Percentiles rank a stretch among this genome's conserved stretches.
Evolutionary conservation across 176 grass and related monocot species (phyloP).

Genomic region (Phoenix dactylifera): DNA sequence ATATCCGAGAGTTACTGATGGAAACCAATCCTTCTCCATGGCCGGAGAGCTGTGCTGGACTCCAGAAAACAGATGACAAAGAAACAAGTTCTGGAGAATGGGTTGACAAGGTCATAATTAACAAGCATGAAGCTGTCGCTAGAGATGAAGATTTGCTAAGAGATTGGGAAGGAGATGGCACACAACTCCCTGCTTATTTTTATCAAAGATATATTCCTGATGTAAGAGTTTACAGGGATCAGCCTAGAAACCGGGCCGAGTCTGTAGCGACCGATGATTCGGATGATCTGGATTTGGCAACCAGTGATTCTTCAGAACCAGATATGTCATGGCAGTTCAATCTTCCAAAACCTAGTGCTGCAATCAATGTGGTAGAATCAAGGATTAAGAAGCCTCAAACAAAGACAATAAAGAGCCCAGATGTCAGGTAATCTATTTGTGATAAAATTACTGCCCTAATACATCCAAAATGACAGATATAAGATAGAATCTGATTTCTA

Average conservation of each 20-base stretch:
- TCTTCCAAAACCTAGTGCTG: conserved; percentile 29
- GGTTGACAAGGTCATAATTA: conserved; percentile 29
- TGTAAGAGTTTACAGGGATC: conserved; percentile 14
- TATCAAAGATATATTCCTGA: conserved; percentile 51
- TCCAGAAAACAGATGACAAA: conserved; percentile 21
- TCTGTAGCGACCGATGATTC: conserved; percentile 36
- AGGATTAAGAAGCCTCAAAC: conserved; percentile 48
- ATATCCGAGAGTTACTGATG: conserved; percentile 27
- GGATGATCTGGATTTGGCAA: conserved; percentile 34
- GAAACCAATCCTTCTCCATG: conserved; percentile 31
- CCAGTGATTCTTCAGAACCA: conserved; percentile 60
- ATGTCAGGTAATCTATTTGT: conserved; percentile 34
- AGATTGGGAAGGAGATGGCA: conserved; percentile 21
- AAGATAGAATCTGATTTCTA: no score
- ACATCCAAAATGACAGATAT: no score
- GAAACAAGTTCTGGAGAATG: conserved; percentile 17
- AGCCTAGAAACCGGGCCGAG: conserved; percentile 29
- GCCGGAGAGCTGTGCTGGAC: conserved; percentile 18
- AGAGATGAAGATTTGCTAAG: conserved; percentile 32
- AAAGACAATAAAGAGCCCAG: conserved; percentile 28
- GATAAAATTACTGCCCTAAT: not conserved
- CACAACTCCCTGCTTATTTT: conserved; percentile 35
- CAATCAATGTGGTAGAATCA: conserved; percentile 28
- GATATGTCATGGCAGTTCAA: conserved; percentile 36
- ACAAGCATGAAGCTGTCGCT: conserved; percentile 19